Evolutionary conservation across 164 flowering plant genomes (phyloP), one percentile per base, ranked within the genome.

Genomic region (Kingdonia uniflora): DNA sequence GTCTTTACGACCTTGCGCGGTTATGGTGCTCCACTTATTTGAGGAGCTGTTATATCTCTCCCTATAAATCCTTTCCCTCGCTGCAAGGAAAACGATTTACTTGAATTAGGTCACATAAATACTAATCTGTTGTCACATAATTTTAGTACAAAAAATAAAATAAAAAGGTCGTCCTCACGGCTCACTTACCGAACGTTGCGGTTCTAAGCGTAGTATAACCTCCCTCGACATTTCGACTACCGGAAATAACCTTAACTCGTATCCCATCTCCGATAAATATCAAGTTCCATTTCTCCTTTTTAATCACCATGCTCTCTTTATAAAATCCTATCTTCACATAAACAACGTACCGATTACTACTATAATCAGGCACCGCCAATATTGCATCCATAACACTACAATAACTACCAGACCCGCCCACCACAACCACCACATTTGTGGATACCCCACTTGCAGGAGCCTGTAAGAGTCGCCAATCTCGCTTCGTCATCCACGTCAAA

Each of bases 221-320:
- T 2, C n/a, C 51, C 8, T 19, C 25, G 14, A 47, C 26, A 21
- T 15, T 47, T 22, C 51, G 13, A 20, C 15, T 1, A 22, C 51
- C 51, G 0, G 51, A 2, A 10, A 47, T 47, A 14, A 47, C 14
- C 21, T 23, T 47, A 3, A 6, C 14, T 1, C 23, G 12, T 12
- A 47, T 47, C 15, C 51, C 51, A 11, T 47, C 51, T 21, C 51
- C 51, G 15, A 47, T 22, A 15, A 47, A 2, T 5, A 47, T 47
- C 29, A 47, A 22, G 14, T 47, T 47, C 51, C n/a, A 2, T 22
- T 47, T 47, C 14, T 47, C 11, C 15, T 47, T 47, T 22, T 20
- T 47, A 3, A 47, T 47, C 4, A 19, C 51, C 5, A 47, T 24
- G 23, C 19, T 20, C 25, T 47, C 51, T 22, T 47, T 22, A 47